phyloP scores from a whole-genome alignment of 805 yeast genomes.

The Ogataea corticis region DNA sequence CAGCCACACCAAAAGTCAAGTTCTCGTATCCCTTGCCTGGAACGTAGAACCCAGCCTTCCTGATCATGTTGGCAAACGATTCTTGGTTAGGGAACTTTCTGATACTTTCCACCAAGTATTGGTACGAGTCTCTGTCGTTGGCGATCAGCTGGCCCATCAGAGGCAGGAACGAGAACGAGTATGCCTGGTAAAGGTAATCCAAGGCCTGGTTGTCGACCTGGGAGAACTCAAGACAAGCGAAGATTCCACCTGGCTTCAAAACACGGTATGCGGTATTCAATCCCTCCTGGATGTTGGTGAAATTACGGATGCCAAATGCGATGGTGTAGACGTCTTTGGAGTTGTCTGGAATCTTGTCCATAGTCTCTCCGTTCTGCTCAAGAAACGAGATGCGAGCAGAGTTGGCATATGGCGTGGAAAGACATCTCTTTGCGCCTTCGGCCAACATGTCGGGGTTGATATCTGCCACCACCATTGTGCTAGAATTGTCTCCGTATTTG shows the following conservation, averaged over 20 bases:
- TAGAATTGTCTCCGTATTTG: slow-evolving; percentile 69
- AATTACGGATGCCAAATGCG: slow-evolving; percentile 96
- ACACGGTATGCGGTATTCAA: slow-evolving; percentile 94
- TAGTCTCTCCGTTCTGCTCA: slow-evolving; percentile 89
- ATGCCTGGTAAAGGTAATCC: slow-evolving; percentile 78
- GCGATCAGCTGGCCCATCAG: slow-evolving; percentile 95
- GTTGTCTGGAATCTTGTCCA: slow-evolving; percentile 80
- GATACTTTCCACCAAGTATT: slow-evolving; percentile 93
- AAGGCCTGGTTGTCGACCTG: slow-evolving; percentile 81
- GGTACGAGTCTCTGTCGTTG: slow-evolving; percentile 93
- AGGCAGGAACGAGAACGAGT: slow-evolving; percentile 86
- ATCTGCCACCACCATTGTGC: slow-evolving; percentile 89
- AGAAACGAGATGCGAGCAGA: slow-evolving; percentile 74
- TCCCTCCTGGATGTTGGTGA: slow-evolving; percentile 93
- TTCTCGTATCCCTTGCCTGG: slow-evolving; percentile 93
- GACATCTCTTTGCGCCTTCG: slow-evolving; percentile 83
- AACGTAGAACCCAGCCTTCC: slow-evolving; percentile 90
- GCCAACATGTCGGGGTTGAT: slow-evolving; percentile 94
- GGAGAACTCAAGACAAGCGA: slow-evolving; percentile 93
- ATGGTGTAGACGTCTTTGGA: slow-evolving; percentile 95
- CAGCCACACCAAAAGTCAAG: slow-evolving; percentile 92
- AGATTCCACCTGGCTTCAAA: slow-evolving; percentile 95
- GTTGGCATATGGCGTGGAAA: slow-evolving; percentile 56
- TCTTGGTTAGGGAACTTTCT: slow-evolving; percentile 91
- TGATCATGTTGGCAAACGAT: slow-evolving; percentile 85